Conservation (phyloP, 1,139 yeast genomes). For the Entelexis paramagnoliae region DNA sequence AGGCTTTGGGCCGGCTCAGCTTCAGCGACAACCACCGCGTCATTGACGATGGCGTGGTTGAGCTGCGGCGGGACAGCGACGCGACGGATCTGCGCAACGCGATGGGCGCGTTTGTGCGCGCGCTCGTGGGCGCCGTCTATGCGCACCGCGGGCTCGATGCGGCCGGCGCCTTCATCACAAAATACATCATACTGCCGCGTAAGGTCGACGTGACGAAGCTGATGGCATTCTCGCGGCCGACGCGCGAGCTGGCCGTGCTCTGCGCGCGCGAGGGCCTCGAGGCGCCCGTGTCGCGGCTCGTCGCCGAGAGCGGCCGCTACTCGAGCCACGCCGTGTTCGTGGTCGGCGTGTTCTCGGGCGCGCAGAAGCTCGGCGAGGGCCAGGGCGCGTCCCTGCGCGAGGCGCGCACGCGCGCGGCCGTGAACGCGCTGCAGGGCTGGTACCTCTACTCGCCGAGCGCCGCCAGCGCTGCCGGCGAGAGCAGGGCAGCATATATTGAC, state of each 20-base stretch:
- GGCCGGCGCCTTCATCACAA: constrained; percentile 35
- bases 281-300: constrained; percentile 67
- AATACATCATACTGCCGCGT: constrained; percentile 51
- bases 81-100: constrained; percentile 31
- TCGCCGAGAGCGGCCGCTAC: constrained; percentile 88
- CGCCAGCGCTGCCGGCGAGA: constrained; percentile 9
- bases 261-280: constrained; percentile 70
- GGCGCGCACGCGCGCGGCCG: constrained; percentile 87
- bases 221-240: constrained; percentile 77
- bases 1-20: constrained; percentile 30
- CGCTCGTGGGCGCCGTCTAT: constrained; percentile 37
- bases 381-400: constrained; percentile 86
- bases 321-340: constrained; percentile 78
- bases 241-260: constrained; percentile 68
- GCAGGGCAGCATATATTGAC: constrained; percentile 22
- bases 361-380: constrained; percentile 82
- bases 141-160: constrained; percentile 40
- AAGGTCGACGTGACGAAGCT: constrained; percentile 60
- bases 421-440: constrained; percentile 82
- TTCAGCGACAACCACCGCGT: constrained; percentile 26
- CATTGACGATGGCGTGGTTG: constrained; percentile 38
- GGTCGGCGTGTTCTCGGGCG: constrained; percentile 84
- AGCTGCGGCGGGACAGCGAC: constrained; percentile 23
- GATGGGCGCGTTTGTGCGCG: constrained; percentile 43
- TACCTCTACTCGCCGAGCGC: constrained; percentile 68